These are phyloP conservation scores for Cenococcum geophilum DNA, from an alignment of 495 filamentous ascomycete species.

Conservation along the genomic window DNA sequence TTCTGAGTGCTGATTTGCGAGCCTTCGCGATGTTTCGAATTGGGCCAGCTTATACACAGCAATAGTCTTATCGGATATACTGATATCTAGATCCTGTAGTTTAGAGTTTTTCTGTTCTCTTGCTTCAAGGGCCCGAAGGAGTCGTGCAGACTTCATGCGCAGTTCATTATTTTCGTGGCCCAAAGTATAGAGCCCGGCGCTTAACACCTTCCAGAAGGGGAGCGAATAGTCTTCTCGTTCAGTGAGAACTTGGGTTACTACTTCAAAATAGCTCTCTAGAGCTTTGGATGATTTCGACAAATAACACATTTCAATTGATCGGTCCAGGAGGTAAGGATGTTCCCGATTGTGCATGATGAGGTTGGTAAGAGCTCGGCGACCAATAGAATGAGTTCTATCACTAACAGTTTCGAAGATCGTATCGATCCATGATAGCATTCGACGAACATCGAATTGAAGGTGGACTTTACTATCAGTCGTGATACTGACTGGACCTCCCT, in stretches of 20 bases:
- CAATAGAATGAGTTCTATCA: conserved; percentile 88
- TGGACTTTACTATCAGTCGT: conserved; percentile 75
- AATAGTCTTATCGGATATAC: conserved; percentile 95
- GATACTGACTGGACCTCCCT: conserved; percentile 80
- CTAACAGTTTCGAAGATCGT: conserved; percentile 85
- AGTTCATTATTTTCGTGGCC: conserved; percentile 85
- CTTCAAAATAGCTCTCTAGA: conserved; percentile 91
- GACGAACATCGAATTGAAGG: conserved; percentile 82
- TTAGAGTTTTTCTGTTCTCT: conserved; percentile 78
- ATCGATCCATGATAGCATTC: conserved; percentile 91
- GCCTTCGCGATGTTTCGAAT: conserved; percentile 85
- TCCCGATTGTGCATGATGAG: conserved; percentile 85
- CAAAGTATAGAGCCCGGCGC: conserved; percentile 80
- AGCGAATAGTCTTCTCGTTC: conserved; percentile 71
- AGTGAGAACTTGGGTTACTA: conserved; percentile 77
- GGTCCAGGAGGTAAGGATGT: conserved; percentile 72
- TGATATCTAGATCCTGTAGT: conserved; percentile 95
- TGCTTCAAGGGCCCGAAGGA: conserved; percentile 78
- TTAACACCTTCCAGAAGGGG: conserved; percentile 85
- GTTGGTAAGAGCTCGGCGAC: conserved; percentile 82
- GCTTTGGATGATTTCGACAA: conserved; percentile 68
- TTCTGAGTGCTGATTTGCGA: conserved; percentile 83
- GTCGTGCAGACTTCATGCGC: conserved; percentile 77
- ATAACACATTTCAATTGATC: conserved; percentile 86
- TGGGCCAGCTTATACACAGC: conserved; percentile 96